Evolutionary conservation across 2,329 filamentous ascomycete species (phyloP).

Genomic region (Emmonsia crescens): DNA sequence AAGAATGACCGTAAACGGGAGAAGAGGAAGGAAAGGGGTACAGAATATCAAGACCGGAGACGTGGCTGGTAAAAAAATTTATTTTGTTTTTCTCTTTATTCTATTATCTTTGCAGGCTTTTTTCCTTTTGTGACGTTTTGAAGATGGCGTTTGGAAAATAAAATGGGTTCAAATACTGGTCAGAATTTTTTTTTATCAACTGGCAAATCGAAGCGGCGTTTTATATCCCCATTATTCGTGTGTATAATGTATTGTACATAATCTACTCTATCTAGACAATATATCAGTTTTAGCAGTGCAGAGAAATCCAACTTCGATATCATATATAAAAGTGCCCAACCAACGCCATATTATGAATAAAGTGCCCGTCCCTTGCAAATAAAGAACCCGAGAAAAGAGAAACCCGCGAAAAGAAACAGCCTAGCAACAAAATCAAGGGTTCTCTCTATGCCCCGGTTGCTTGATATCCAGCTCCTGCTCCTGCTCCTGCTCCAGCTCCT

Average conservation of each 20-base stretch:
- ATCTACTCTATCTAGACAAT: not conserved
- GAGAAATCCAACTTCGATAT: not conserved
- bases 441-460: not conserved
- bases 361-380: not conserved
- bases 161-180: not conserved
- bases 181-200: not conserved
- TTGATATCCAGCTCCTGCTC: not conserved
- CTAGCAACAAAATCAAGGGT: not conserved
- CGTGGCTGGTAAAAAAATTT: constrained; percentile 51
- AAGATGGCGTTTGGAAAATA: not conserved
- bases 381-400: not conserved
- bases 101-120: not conserved
- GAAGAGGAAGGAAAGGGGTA: constrained; percentile 65
- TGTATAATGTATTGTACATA: not conserved
- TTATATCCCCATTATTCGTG: not conserved
- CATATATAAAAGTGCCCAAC: not conserved
- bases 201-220: not conserved
- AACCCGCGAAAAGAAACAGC: not conserved
- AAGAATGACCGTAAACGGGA: constrained; percentile 77
- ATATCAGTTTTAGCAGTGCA: not conserved
- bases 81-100: not conserved
- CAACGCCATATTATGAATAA: not conserved
- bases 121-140: not conserved
- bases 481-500: not conserved
- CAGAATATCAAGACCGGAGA: constrained; percentile 60